Percentiles rank a stretch among this genome's conserved stretches.
These are phyloP conservation scores for Actinidia chinensis DNA, from an alignment of 179 eudicot species.

Conservation along the genomic window DNA sequence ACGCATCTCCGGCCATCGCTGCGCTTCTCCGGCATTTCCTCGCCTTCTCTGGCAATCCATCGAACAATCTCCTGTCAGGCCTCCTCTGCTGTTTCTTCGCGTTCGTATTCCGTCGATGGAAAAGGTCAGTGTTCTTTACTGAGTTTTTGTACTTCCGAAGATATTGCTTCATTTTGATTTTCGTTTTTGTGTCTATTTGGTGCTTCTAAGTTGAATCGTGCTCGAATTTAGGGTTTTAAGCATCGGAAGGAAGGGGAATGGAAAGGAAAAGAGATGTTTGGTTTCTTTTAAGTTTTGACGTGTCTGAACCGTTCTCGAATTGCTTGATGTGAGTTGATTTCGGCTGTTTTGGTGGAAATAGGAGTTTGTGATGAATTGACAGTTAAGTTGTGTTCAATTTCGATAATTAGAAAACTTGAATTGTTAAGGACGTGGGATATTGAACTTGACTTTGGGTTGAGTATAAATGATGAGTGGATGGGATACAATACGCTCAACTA, in stretches of 20 bases:
- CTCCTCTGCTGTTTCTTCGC: conserved; percentile 42
- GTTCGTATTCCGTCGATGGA: conserved; percentile 34
- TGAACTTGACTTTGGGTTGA: too few species aligned
- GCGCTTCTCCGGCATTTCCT: conserved; percentile 31
- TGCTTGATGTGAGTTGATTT: not conserved
- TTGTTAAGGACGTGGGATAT: not conserved
- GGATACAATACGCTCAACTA: not conserved
- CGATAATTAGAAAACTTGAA: not conserved
- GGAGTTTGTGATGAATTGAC: not conserved
- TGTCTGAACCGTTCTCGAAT: too few species aligned
- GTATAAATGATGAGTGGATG: too few species aligned
- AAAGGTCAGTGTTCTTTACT: conserved; percentile 33
- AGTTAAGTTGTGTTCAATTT: not conserved
- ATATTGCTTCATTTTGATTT: too few species aligned
- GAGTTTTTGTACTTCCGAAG: too few species aligned
- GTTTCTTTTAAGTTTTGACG: not conserved
- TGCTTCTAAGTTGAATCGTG: not conserved
- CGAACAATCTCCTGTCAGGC: conserved; percentile 50
- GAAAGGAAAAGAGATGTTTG: not conserved
- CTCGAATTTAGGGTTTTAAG: not conserved
- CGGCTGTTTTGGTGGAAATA: not conserved
- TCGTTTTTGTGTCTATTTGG: not conserved
- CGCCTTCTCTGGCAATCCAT: not conserved
- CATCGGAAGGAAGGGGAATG: not conserved
- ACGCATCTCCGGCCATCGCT: conserved; percentile 17